Base-by-base conservation (phyloP, 768 basidiomycete species). In the Paxillus ammoniavirescens region DNA sequence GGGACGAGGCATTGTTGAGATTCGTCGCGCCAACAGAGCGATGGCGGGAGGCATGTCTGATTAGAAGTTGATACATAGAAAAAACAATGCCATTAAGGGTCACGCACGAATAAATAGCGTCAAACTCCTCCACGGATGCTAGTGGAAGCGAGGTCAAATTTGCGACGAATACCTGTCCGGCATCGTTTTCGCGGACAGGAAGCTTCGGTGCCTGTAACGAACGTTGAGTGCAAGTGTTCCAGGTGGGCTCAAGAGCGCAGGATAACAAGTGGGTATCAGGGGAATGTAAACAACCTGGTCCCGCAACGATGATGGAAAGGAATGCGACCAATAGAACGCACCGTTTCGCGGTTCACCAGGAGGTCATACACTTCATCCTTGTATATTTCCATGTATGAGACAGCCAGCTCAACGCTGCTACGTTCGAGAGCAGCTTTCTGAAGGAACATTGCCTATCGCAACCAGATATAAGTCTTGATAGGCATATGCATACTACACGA, bases 301-400 rank as follows among this genome's bases (percentile, higher is more conserved):
- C 8, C 10, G 35, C 17, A 17, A 13, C 12, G 41, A 18, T 5
- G 18, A 9, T n/a, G 18, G 12, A 36, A 18, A 23, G 42, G 38
- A 1, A 48, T 17, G 30, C 17, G 6, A 33, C 30, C 3, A 42
- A 43, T 3, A 28, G 15, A 28, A 75, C 82, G 18, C 61, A 87
- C 87, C 50, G 77, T 82, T 53, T 87, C 87, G 48, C 87, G 76
- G 48, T 80, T 75, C 1, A 89, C 89, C 3, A 95, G 78, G 23
- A 96, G 78, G 65, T 94, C 93, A 62, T 90, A 94, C 3, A 89
- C 87, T 57, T 95, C 93, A 63, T 95, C 92, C 64, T 90, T 91
- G 72, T 93, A 91, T 49, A 95, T 91, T 67, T 95, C 92, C 82
- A 91, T 89, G 57, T 93, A 93, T 1, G 88, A 88, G 13, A 89